phyloP scores from a whole-genome alignment of 139 green algal genomes.

The Pleodorina starrii region DNA sequence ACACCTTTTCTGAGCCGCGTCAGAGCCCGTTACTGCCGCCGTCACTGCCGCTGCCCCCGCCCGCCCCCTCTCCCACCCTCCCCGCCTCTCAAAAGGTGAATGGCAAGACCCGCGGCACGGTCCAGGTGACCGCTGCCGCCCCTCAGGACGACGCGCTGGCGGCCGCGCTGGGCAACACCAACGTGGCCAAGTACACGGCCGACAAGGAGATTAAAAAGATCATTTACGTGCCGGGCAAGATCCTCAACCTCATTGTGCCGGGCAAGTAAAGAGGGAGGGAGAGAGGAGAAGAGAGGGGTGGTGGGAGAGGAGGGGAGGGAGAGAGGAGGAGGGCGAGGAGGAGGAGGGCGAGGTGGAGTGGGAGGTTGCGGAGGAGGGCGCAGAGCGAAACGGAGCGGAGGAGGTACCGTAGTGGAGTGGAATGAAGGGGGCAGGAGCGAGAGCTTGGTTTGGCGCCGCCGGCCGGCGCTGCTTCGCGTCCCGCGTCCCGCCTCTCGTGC shows the following conservation, averaged over 20 bases:
- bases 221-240: conserved; percentile 94
- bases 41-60: no score
- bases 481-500: no score
- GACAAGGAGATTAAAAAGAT: conserved; percentile 94
- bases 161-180: conserved; percentile 53
- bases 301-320: no score
- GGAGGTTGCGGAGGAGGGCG: no score
- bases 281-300: background rate
- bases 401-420: no score
- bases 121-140: conserved; percentile 79
- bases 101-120: conserved; percentile 83
- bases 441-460: no score
- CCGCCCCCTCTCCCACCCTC: background rate
- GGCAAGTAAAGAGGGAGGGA: conserved; percentile 10
- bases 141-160: conserved; percentile 83
- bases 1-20: no score
- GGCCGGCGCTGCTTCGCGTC: no score
- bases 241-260: conserved; percentile 95
- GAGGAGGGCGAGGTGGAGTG: no score
- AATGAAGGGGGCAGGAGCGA: no score
- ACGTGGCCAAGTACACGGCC: conserved; percentile 76
- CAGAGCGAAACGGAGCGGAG: no score
- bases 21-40: background rate
- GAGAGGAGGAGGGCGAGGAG: no score
- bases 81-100: conserved; percentile 1